A percentile compares a stretch with the other conserved stretches of the same genome.
Conservation (phyloP, 2,329 filamentous ascomycete genomes). For the Aspergillus oerlinghausenensis region DNA sequence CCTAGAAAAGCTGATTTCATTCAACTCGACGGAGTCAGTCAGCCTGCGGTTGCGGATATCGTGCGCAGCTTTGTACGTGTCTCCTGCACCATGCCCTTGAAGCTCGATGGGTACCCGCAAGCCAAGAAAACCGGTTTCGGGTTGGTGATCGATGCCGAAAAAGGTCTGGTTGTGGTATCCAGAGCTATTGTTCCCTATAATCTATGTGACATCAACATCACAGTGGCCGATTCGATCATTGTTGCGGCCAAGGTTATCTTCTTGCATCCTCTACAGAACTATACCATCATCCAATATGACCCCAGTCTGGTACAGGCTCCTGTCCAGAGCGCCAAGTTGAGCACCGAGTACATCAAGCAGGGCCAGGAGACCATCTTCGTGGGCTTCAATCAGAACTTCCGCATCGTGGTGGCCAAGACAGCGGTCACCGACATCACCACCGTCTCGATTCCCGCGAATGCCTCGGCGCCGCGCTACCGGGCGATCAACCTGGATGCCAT, state of each 20-base stretch:
- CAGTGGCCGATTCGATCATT: conserved; percentile 93
- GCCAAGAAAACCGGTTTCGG: conserved; percentile 93
- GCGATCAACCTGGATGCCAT: conserved; percentile 96
- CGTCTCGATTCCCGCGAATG: conserved; percentile 91
- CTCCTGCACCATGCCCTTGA: conserved; percentile 87
- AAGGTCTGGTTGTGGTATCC: conserved; percentile 91
- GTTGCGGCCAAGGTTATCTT: conserved; percentile 93
- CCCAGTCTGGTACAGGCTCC: conserved; percentile 88
- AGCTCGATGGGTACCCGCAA: conserved; percentile 96
- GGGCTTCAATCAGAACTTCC: conserved; percentile 94
- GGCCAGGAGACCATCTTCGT: conserved; percentile 94
- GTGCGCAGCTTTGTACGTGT: conserved; percentile 94
- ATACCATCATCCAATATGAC: conserved; percentile 92
- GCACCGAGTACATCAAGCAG: conserved; percentile 78
- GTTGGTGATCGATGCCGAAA: conserved; percentile 93
- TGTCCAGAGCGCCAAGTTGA: conserved; percentile 81
- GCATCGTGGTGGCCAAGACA: conserved; percentile 89
- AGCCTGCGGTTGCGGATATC: conserved; percentile 86
- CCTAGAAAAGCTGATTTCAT: conserved; percentile 85
- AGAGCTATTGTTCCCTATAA: conserved; percentile 93
- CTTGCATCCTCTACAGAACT: conserved; percentile 94
- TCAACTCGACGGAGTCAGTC: conserved; percentile 78
- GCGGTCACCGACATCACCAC: conserved; percentile 96
- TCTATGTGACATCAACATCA: conserved; percentile 91
- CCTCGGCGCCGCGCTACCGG: conserved; percentile 83